Percentiles rank a stretch among this genome's conserved stretches.
Evolutionary conservation across 164 flowering plant species (phyloP).

Genomic region (Kingdonia uniflora): DNA sequence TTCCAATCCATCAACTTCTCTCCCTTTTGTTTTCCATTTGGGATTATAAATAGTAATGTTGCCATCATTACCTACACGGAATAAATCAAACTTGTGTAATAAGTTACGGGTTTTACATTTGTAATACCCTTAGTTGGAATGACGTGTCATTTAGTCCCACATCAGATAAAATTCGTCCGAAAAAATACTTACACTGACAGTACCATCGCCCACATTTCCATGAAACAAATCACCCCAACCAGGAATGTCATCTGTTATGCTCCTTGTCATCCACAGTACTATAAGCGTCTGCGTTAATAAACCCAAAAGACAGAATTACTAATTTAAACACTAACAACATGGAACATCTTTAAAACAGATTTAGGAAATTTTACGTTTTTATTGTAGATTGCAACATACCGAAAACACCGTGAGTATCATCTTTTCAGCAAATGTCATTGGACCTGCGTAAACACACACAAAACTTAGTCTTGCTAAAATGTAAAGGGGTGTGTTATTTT

Average conservation of each 20-base stretch:
- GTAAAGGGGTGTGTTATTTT: no score
- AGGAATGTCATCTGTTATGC: constrained; percentile 71
- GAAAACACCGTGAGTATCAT: constrained; percentile 59
- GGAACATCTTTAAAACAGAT: no score
- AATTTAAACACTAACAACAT: no score
- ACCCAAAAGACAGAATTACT: no score
- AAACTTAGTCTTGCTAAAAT: no score
- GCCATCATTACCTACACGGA: constrained; percentile 74
- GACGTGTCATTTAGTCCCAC: no score
- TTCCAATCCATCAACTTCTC: constrained; percentile 96
- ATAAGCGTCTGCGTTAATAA: constrained; percentile 47
- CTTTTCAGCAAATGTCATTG: constrained; percentile 89
- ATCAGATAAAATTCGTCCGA: no score
- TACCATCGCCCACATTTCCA: constrained; percentile 80
- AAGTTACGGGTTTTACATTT: no score
- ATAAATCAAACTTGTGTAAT: no score
- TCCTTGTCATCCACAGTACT: constrained; percentile 89
- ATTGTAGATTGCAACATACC: constrained; percentile 25
- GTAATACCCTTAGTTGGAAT: no score
- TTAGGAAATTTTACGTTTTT: no score
- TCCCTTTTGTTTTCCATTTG: constrained; percentile 56
- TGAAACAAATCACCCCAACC: constrained; percentile 85
- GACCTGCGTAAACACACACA: constrained; percentile 35
- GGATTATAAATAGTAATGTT: constrained; percentile 78
- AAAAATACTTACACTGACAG: constrained; percentile 61